These are phyloP conservation scores for Teunomyces gatunensis DNA, from an alignment of 805 yeast species.

Conservation along the genomic window DNA sequence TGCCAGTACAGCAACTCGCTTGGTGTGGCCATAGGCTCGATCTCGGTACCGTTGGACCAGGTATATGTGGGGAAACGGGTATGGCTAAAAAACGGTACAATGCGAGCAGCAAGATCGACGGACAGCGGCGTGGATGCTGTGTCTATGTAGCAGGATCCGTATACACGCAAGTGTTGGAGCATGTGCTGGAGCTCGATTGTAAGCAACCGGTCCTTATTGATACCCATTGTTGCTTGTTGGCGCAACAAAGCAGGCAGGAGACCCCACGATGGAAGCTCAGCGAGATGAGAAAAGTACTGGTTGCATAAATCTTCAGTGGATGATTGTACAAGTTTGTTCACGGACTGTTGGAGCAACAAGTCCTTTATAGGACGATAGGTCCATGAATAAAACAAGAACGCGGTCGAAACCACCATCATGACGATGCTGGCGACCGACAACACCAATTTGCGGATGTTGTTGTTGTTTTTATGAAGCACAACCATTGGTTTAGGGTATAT, in stretches of 20 bases:
- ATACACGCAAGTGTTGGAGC: background rate
- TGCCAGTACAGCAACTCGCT: background rate
- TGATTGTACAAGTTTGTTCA: background rate
- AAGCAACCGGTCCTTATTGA: background rate
- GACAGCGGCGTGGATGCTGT: background rate
- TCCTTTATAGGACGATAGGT: background rate
- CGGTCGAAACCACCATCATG: background rate
- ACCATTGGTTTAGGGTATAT: background rate
- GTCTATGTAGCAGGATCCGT: background rate
- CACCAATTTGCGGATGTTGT: background rate
- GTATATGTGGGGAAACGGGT: background rate
- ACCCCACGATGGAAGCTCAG: slow-evolving; percentile 1
- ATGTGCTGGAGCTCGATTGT: background rate
- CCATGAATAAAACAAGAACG: background rate
- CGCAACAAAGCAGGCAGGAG: background rate
- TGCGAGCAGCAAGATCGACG: background rate
- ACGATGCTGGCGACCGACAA: background rate
- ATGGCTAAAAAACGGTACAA: slow-evolving; percentile 3
- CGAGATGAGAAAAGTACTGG: background rate
- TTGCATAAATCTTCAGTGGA: background rate
- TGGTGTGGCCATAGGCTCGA: background rate
- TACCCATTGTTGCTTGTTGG: background rate
- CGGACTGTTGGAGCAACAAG: background rate
- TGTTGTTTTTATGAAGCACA: background rate
- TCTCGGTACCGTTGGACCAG: background rate